Base-by-base conservation (phyloP, 768 basidiomycete genomes). In the Cubamyces sp. region DNA sequence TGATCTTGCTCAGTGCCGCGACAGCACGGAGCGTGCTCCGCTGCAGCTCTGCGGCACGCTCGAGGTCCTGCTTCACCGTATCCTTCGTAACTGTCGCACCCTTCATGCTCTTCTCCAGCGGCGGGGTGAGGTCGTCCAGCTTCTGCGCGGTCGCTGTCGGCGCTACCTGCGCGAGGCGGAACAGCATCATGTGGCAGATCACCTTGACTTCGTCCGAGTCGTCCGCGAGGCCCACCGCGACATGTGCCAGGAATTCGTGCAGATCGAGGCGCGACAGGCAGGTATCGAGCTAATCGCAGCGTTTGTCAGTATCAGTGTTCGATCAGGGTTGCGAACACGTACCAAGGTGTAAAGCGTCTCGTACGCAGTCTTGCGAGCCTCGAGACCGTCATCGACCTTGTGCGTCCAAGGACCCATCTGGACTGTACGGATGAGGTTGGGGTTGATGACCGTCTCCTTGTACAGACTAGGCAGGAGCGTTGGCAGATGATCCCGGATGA, bases 331-430 rank as follows among this genome's bases (percentile, higher is more conserved):
- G 19, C 34, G n/a, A 25, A 18, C 16, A 75, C 89, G 67, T 68
- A 95, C 94, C 67, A 98, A 75, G 19, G 95, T 97, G 73, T 97
- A 96, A 81, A 98, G 92, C 1, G 95, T 94, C 75, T 99, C 97
- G 75, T 92, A 98, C 2, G 97, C 96, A 0, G 93, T 96, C 81
- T 98, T 98, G 61, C 97, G 87, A 21, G 95, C 88, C 65, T 98
- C 96, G 42, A 98, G 81, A 50, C 97, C 97, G 66, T 98, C 96
- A 69, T 99, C 97, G 54, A 97, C 93, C 73, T 92, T 94, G 76
- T 96, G 94, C 26, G 90, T 92, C 94, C 94, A 97, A 2, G 95
- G 94, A 21, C 95, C 94, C 95, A 97, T 97, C 71, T 94, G 92
- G 14, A 97, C 94, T 1, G 91, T 92, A 30, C 91, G 87, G 70